Evolutionary conservation across 441 rosid species (phyloP).

Genomic region (Aquilaria agallochum): DNA sequence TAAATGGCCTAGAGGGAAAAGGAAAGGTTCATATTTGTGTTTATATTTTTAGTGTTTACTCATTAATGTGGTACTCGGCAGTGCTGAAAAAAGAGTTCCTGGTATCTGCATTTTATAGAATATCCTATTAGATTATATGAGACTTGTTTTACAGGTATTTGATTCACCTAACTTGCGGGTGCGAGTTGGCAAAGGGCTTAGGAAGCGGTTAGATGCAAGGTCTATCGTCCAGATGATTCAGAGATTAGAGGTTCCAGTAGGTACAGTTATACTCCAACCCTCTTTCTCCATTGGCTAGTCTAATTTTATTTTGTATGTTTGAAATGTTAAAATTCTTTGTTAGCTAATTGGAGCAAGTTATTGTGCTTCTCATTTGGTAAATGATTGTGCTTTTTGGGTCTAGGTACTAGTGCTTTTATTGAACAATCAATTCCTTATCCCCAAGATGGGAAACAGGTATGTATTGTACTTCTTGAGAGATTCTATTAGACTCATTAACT

Average conservation of each 20-base stretch:
- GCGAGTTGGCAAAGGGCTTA: slow-evolving; percentile 54
- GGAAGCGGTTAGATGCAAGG: slow-evolving; percentile 74
- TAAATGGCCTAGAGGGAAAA: too few relatives aligned
- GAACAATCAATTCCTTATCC: slow-evolving; percentile 85
- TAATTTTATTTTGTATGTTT: slow-evolving; percentile 6
- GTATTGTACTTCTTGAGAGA: too few relatives aligned
- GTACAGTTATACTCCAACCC: slow-evolving; percentile 25
- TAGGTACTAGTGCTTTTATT: slow-evolving; percentile 73
- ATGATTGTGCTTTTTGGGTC: slow-evolving; percentile 18
- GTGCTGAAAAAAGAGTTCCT: too few relatives aligned
- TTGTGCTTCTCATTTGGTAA: not conserved
- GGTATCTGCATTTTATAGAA: not conserved
- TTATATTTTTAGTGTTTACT: too few relatives aligned
- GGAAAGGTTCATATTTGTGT: too few relatives aligned
- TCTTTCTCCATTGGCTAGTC: not conserved
- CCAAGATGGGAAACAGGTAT: slow-evolving; percentile 89
- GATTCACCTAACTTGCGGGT: slow-evolving; percentile 74
- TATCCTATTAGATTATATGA: not conserved
- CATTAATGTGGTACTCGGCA: too few relatives aligned
- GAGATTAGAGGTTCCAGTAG: slow-evolving; percentile 58
- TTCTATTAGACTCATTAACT: too few relatives aligned
- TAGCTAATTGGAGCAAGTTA: not conserved
- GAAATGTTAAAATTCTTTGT: not conserved
- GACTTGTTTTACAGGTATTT: slow-evolving; percentile 46
- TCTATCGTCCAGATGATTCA: slow-evolving; percentile 67